phyloP scores from a whole-genome alignment of 768 basidiomycete species.

The Panaeolus cyanescens region DNA sequence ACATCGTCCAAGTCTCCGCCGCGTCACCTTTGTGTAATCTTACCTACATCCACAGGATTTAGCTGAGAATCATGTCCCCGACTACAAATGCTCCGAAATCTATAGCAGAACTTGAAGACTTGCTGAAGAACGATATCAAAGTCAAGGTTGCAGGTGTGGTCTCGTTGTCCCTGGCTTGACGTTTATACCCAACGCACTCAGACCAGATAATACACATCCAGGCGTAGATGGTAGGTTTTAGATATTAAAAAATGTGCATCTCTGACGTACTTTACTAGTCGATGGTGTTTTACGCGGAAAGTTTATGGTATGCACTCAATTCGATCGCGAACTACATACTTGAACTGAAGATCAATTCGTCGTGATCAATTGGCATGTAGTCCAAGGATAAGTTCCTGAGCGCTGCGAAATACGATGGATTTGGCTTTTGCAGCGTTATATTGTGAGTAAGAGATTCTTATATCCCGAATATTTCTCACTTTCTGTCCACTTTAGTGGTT shows the following conservation, averaged over 20 bases:
- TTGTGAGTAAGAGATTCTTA: slow-evolving; percentile 55
- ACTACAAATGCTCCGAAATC: slow-evolving; percentile 33
- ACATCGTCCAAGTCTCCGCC: slow-evolving; percentile 1
- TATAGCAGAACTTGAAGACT: slow-evolving; percentile 53
- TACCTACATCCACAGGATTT: background rate
- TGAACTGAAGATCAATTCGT: background rate
- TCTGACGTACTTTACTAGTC: slow-evolving; percentile 43
- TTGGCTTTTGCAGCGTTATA: slow-evolving; percentile 92
- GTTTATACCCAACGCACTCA: slow-evolving; percentile 1
- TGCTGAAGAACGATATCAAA: slow-evolving; percentile 70
- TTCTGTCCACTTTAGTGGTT: slow-evolving; percentile 51
- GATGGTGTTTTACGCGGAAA: slow-evolving; percentile 97
- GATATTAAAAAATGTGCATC: background rate
- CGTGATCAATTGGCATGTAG: slow-evolving; percentile 37
- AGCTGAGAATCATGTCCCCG: slow-evolving; percentile 13
- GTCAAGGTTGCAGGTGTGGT: slow-evolving; percentile 89
- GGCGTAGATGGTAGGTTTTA: slow-evolving; percentile 64
- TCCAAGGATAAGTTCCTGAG: slow-evolving; percentile 90
- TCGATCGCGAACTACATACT: too few relatives aligned
- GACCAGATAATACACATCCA: slow-evolving; percentile 12
- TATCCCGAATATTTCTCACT: slow-evolving; percentile 1
- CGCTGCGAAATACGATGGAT: slow-evolving; percentile 77
- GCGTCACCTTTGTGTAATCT: background rate
- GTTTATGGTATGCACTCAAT: slow-evolving; percentile 69
- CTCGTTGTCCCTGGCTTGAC: background rate